Evolutionary conservation across 2,329 filamentous ascomycete genomes (phyloP).

Genomic region (Alternaria panax): DNA sequence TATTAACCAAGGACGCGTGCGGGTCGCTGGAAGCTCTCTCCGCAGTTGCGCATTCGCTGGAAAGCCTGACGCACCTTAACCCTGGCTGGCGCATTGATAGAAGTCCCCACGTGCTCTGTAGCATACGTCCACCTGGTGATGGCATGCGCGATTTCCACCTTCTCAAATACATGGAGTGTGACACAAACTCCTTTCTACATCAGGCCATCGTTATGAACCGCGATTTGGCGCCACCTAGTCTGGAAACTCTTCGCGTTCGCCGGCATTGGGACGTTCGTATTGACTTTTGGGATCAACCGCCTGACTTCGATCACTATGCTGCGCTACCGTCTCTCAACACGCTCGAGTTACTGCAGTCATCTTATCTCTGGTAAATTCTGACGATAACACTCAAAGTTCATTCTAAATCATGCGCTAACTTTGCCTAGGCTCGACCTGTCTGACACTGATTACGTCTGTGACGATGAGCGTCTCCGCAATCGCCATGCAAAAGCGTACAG

Average conservation of each 20-base stretch:
- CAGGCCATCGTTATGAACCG: slow-evolving; percentile 34
- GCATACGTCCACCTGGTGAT: slow-evolving; percentile 27
- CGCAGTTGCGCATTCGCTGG: slow-evolving; percentile 42
- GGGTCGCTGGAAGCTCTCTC: slow-evolving; percentile 36
- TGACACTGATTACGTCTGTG: slow-evolving; percentile 32
- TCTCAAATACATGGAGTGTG: slow-evolving; percentile 40
- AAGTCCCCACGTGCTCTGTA: slow-evolving; percentile 22
- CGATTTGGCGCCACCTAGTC: slow-evolving; percentile 38
- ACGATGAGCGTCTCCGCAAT: slow-evolving; percentile 30
- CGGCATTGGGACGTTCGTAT: slow-evolving; percentile 28
- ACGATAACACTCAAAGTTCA: background rate
- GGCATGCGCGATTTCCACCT: slow-evolving; percentile 43
- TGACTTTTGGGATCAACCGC: slow-evolving; percentile 41
- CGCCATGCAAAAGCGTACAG: slow-evolving; percentile 39
- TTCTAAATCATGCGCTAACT: background rate
- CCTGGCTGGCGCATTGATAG: slow-evolving; percentile 28
- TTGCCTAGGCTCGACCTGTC: slow-evolving; percentile 11
- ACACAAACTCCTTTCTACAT: slow-evolving; percentile 42
- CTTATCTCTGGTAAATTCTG: slow-evolving; percentile 14
- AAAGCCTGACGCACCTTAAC: slow-evolving; percentile 39
- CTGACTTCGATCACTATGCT: slow-evolving; percentile 34
- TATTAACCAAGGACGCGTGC: slow-evolving; percentile 23
- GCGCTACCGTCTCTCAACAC: slow-evolving; percentile 34
- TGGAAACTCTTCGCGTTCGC: slow-evolving; percentile 37
- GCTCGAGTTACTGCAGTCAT: slow-evolving; percentile 39